Base-by-base conservation (phyloP, 441 rosid genomes). In the Caryocar brasiliense region DNA sequence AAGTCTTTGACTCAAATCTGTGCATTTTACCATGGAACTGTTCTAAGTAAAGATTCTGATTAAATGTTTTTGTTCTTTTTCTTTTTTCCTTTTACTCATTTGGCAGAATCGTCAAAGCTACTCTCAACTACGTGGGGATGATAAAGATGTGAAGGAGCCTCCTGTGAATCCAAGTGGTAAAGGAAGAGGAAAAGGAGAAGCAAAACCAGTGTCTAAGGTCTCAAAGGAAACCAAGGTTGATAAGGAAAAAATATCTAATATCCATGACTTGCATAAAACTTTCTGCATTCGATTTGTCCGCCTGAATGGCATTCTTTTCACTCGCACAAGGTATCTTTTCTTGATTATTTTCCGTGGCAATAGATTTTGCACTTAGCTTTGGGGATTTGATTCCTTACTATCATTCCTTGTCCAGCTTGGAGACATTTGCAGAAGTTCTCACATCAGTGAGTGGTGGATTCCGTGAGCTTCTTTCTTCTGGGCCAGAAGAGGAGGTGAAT, bases 241-340 rank as follows among this genome's bases (percentile, higher is more conserved):
- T 54, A 81, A 66, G 70, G 95, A 76, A 59, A 66, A 39, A 64
- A 59, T 48, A 41, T 56, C 80, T 5, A 68, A 49, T 36, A 38
- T 64, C 56, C 74, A 41, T 30, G 94, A 83, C 51, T 58, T 51
- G 40, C 56, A 49, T 36, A 92, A 70, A 71, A 59, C 76, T 2
- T 83, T 87, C 29, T 80, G 94, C 67, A 66, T 68, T 51, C 73
- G 82, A 15, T 87, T 92, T 81, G 89, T 85, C 40, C 95, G 94
- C 22, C 61, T 88, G 33, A 88, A 83, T 56, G 97, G 97, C 47
- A 82, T 92, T 70, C 84, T 87, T 12, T 92, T 87, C 60, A 87
- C 98, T 15, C 76, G 83, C 47, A 85, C 92, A 46, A 92, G 98
- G 96, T 92, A 71, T 28, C 18, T 14, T 49, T 11, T 39, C 36